These are phyloP conservation scores for Tuctoria greenei DNA, from an alignment of 176 grass and related monocot species.

Conservation along the genomic window DNA sequence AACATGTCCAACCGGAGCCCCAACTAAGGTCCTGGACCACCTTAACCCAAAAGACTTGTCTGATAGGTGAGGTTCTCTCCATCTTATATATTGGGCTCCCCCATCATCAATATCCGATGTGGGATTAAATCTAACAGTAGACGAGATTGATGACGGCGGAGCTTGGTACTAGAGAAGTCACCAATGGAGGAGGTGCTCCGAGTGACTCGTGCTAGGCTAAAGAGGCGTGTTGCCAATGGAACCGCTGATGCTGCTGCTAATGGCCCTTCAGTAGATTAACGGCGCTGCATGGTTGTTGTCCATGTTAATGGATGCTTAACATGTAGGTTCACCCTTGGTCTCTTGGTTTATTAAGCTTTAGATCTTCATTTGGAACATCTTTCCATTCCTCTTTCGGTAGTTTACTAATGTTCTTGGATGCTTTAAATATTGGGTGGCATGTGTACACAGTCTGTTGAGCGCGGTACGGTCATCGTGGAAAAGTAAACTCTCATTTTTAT, in stretches of 20 bases:
- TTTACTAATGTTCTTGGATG: neutral
- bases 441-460: neutral
- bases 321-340: neutral
- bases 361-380: neutral
- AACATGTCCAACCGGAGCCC: no score
- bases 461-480: neutral
- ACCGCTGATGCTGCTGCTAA: slow-evolving; percentile 23
- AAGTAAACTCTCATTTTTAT: neutral
- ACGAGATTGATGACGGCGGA: slow-evolving; percentile 7
- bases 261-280: neutral
- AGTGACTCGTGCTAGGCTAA: slow-evolving; percentile 46
- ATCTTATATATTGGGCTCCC: no score
- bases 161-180: slow-evolving; percentile 27
- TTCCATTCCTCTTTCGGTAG: neutral
- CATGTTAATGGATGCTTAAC: no score
- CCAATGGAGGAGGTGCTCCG: slow-evolving; percentile 57
- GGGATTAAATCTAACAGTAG: no score
- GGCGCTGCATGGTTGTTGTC: neutral
- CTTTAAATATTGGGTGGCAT: slow-evolving; percentile 2
- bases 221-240: slow-evolving; percentile 39
- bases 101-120: no score
- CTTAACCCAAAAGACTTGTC: no score
- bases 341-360: neutral
- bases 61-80: no score
- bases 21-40: no score